These are phyloP conservation scores for Flueggea neowawraea DNA, from an alignment of 441 rosid genomes.

Conservation along the genomic window DNA sequence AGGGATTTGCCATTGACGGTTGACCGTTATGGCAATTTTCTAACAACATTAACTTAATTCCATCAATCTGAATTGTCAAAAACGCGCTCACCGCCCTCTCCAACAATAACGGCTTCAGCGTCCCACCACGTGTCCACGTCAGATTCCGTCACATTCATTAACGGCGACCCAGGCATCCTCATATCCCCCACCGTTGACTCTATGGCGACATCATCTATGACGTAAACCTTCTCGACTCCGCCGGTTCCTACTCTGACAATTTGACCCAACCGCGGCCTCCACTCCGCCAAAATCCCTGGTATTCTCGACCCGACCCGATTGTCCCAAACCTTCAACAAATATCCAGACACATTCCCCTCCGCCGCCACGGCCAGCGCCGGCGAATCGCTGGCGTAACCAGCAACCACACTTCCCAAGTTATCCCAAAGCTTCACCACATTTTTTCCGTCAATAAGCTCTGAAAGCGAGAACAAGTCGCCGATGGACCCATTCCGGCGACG, in stretches of 20 bases:
- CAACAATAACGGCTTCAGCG: constrained; percentile 40
- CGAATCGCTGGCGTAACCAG: constrained; percentile 12
- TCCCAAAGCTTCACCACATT: constrained; percentile 93
- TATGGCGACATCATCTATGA: constrained; percentile 35
- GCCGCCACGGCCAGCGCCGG: constrained; percentile 36
- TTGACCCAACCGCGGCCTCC: constrained; percentile 45
- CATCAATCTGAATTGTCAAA: no score
- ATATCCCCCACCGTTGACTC: constrained; percentile 52
- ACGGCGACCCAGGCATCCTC: constrained; percentile 46
- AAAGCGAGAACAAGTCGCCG: constrained; percentile 62
- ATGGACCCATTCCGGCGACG: constrained; percentile 42
- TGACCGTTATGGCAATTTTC: no score
- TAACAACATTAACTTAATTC: no score
- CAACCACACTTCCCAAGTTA: constrained; percentile 37
- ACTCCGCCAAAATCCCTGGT: constrained; percentile 60
- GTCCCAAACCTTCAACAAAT: constrained; percentile 59
- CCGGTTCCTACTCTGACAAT: constrained; percentile 18
- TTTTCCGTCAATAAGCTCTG: constrained; percentile 52
- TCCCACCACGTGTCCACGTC: constrained; percentile 53
- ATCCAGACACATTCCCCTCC: constrained; percentile 18
- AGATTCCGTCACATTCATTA: constrained; percentile 37
- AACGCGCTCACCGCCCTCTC: no score
- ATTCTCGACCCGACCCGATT: constrained; percentile 35
- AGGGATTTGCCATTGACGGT: no score
- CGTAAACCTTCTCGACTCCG: constrained; percentile 37